Percentiles rank a stretch among this genome's conserved stretches.
These are phyloP conservation scores for Leptographium flavum DNA, from an alignment of 2,329 filamentous ascomycete genomes.

Conservation along the genomic window DNA sequence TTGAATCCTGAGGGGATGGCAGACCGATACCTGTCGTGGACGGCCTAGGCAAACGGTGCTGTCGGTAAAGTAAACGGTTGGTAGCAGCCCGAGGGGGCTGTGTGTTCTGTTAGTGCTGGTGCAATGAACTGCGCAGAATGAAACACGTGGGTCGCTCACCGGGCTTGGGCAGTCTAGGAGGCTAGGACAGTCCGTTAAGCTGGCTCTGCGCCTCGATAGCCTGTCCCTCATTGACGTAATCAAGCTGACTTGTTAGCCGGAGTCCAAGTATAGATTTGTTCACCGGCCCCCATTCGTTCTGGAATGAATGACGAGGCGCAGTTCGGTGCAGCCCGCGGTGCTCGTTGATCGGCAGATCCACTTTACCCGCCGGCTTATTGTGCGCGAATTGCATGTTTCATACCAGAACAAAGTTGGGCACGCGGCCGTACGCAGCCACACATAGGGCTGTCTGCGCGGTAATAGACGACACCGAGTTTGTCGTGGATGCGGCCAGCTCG, in stretches of 20 bases:
- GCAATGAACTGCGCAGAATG: neutral
- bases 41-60: neutral
- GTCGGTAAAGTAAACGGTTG: neutral
- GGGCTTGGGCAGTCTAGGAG: neutral
- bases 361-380: too few relatives aligned
- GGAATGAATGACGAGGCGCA: neutral
- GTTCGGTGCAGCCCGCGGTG: neutral
- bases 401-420: conserved; percentile 21
- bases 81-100: neutral
- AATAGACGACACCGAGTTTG: conserved; percentile 31
- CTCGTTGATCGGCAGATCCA: neutral
- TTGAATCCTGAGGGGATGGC: too few relatives aligned
- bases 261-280: neutral
- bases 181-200: conserved; percentile 7
- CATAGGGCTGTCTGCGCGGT: conserved; percentile 25
- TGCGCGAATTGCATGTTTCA: too few relatives aligned
- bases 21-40: too few relatives aligned
- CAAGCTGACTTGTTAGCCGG: conserved; percentile 6
- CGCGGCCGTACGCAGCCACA: conserved; percentile 15
- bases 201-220: conserved; percentile 8
- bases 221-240: conserved; percentile 8
- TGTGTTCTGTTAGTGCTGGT: too few relatives aligned
- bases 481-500: conserved; percentile 21
- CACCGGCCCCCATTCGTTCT: neutral
- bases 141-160: too few relatives aligned